These are phyloP conservation scores for Hexamita inflata DNA, from an alignment of 208 protist species.

Conservation along the genomic window DNA sequence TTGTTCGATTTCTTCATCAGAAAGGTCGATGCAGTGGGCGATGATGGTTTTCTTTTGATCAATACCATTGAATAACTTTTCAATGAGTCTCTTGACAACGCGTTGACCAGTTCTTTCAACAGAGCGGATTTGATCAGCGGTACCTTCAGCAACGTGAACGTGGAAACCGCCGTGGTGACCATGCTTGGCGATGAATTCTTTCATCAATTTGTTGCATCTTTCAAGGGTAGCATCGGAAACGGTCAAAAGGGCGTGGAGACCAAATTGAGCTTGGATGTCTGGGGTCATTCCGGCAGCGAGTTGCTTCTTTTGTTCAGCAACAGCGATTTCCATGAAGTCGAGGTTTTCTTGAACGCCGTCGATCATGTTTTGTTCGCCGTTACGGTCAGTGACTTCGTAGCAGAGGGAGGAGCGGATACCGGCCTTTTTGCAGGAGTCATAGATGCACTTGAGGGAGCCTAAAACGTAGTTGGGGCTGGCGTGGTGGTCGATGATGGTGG, in stretches of 20 bases:
- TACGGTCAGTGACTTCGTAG: constrained; percentile 40
- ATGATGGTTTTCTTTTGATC: constrained; percentile 22
- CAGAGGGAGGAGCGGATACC: constrained; percentile 31
- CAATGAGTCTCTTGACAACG: constrained; percentile 9
- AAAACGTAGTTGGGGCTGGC: constrained; percentile 11
- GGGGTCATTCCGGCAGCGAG: no score
- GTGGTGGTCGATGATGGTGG: constrained; percentile 39
- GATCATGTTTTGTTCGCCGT: constrained; percentile 8
- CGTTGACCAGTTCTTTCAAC: background rate
- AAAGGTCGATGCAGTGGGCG: constrained; percentile 26
- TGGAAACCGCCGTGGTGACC: background rate
- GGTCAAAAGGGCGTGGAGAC: constrained; percentile 37
- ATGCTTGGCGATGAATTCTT: background rate
- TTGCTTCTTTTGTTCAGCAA: background rate
- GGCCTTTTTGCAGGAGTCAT: background rate
- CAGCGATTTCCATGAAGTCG: constrained; percentile 1
- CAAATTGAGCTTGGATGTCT: constrained; percentile 21
- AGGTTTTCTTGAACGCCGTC: constrained; percentile 35
- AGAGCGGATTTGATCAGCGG: background rate
- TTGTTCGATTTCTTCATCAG: background rate
- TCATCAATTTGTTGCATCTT: background rate
- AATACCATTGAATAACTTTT: no score
- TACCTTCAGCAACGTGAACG: constrained; percentile 37
- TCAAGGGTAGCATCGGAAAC: constrained; percentile 29
- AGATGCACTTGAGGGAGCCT: constrained; percentile 30